Conservation (phyloP, 768 basidiomycete species). For the Phanerochaete sordida region DNA sequence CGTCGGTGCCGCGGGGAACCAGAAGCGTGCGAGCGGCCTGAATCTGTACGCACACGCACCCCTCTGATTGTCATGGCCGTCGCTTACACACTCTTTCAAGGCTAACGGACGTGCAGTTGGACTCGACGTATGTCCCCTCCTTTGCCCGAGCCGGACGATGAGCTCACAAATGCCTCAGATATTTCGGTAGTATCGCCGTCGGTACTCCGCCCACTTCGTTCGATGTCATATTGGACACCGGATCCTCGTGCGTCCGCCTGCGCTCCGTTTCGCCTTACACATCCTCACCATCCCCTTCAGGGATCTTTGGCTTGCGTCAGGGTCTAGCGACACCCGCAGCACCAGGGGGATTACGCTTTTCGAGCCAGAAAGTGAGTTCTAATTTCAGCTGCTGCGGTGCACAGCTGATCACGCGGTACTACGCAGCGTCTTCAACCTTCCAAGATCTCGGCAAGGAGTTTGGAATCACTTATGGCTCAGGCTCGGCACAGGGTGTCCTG, state of each 20-base stretch:
- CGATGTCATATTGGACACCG: conserved; percentile 89
- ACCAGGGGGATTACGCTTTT: conserved; percentile 10
- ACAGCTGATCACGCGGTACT: background rate
- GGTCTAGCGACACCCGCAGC: background rate
- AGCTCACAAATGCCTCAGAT: conserved; percentile 38
- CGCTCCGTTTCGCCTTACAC: background rate
- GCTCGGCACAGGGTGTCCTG: conserved; percentile 67
- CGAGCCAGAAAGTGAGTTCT: conserved; percentile 6
- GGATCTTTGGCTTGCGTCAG: conserved; percentile 15
- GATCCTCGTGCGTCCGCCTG: conserved; percentile 56
- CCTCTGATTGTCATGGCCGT: background rate
- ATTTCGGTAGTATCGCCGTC: conserved; percentile 70
- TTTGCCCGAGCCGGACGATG: background rate
- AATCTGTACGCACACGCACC: conserved; percentile 8
- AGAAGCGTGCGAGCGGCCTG: conserved; percentile 21
- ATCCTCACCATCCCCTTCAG: background rate
- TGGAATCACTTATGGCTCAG: conserved; percentile 77
- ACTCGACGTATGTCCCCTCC: conserved; percentile 51
- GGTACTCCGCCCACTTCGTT: conserved; percentile 82
- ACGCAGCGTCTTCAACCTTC: conserved; percentile 61
- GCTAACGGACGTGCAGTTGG: conserved; percentile 62
- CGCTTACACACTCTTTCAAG: conserved; percentile 31
- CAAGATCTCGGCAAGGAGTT: conserved; percentile 55
- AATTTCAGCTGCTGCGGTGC: conserved; percentile 1
- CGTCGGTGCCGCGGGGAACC: background rate